These are phyloP conservation scores for Talaromyces liani DNA, from an alignment of 495 filamentous ascomycete genomes.

Conservation along the genomic window DNA sequence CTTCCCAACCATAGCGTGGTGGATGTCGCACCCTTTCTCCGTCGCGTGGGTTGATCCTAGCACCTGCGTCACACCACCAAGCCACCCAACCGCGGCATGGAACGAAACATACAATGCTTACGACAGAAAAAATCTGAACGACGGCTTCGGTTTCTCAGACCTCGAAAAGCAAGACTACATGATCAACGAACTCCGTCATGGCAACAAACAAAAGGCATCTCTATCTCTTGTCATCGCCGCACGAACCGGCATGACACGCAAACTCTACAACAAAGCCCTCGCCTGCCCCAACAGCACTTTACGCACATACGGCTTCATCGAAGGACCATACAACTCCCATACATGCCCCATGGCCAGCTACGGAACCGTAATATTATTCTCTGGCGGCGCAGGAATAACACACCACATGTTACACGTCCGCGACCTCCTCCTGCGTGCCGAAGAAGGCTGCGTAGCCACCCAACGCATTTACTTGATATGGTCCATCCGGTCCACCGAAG, in stretches of 20 bases:
- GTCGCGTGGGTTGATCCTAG: conserved; percentile 46
- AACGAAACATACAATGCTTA: neutral
- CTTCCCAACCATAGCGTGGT: conserved; percentile 65
- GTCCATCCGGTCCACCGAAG: conserved; percentile 82
- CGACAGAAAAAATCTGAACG: neutral
- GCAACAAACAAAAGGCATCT: conserved; percentile 36
- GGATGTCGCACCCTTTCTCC: conserved; percentile 57
- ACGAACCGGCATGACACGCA: conserved; percentile 75
- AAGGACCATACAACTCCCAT: conserved; percentile 76
- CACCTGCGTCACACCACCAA: conserved; percentile 18
- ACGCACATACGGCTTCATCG: conserved; percentile 56
- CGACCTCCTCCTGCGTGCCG: conserved; percentile 63
- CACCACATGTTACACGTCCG: conserved; percentile 76
- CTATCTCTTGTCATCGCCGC: conserved; percentile 75
- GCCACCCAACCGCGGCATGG: conserved; percentile 6
- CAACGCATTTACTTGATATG: conserved; percentile 79
- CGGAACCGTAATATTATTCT: conserved; percentile 80
- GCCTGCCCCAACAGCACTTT: conserved; percentile 51
- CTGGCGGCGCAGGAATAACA: conserved; percentile 82
- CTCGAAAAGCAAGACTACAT: conserved; percentile 35
- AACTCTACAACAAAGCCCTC: conserved; percentile 61
- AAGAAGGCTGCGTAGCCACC: conserved; percentile 64
- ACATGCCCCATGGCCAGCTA: conserved; percentile 62
- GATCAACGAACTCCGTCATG: conserved; percentile 15
- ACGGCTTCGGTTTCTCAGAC: conserved; percentile 14